Conservation (phyloP, 495 filamentous ascomycete genomes). For the Melanomma pulvis-pyrius region DNA sequence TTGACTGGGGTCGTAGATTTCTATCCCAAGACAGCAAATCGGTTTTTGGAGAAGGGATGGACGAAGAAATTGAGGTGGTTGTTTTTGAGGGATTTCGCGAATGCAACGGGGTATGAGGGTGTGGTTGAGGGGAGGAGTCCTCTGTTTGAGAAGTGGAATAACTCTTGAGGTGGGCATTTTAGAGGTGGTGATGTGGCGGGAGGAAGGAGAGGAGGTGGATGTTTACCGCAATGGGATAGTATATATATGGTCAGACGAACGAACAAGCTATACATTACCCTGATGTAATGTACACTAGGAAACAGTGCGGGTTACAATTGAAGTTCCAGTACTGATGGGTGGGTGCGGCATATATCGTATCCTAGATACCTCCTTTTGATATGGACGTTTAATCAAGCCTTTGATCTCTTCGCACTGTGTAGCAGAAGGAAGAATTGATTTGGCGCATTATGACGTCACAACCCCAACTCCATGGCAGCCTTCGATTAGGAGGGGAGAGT, state of each 20-base stretch:
- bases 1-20: constrained; percentile 54
- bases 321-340: not conserved
- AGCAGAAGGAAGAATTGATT: not conserved
- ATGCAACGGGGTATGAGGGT: constrained; percentile 21
- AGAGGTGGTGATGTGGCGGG: no score
- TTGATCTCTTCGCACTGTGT: not conserved
- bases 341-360: not conserved
- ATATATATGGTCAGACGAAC: no score
- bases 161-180: no score
- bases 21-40: constrained; percentile 55
- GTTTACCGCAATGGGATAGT: no score
- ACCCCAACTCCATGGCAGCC: not conserved
- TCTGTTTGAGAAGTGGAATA: not conserved
- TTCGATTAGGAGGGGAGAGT: not conserved
- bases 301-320: no score
- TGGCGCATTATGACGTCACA: not conserved
- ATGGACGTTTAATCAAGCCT: no score
- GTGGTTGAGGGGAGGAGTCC: not conserved
- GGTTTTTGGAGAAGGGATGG: constrained; percentile 57
- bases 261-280: no score
- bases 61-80: constrained; percentile 54
- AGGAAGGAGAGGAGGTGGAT: no score
- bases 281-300: no score
- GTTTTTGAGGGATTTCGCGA: constrained; percentile 60
- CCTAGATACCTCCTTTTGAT: not conserved